Percentiles rank a stretch among this genome's conserved stretches.
Conservation (phyloP, 73 alveolate species). For the Paramecium caudatum region DNA sequence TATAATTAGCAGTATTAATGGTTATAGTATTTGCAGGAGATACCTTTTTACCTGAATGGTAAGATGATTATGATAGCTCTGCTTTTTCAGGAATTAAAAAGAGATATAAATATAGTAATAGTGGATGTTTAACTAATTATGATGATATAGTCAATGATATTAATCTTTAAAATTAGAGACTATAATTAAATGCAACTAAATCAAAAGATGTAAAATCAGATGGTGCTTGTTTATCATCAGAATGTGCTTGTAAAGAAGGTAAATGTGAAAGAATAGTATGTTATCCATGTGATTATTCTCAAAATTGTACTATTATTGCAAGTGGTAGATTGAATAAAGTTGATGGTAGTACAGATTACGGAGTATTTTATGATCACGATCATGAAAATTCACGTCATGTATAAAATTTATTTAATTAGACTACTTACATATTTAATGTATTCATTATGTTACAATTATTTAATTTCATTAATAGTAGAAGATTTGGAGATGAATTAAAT, state of each 20-base stretch:
- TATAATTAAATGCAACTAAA: background rate
- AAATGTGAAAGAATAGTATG: conserved; percentile 7
- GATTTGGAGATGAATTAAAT: conserved; percentile 87
- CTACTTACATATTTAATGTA: conserved; percentile 91
- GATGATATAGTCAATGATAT: background rate
- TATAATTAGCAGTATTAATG: conserved; percentile 79
- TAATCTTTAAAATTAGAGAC: no score
- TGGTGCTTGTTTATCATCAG: conserved; percentile 20
- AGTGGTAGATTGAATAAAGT: conserved; percentile 72
- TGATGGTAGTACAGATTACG: conserved; percentile 69
- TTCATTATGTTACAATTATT: conserved; percentile 90
- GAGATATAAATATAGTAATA: conserved; percentile 54
- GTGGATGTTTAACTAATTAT: background rate
- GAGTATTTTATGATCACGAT: conserved; percentile 69
- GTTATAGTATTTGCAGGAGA: conserved; percentile 87
- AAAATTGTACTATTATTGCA: conserved; percentile 56
- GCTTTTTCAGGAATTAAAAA: conserved; percentile 16
- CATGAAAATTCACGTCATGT: conserved; percentile 89
- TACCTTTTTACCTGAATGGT: conserved; percentile 83
- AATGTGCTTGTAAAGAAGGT: background rate
- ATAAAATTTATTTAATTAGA: background rate
- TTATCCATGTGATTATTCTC: conserved; percentile 9
- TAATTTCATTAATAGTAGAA: conserved; percentile 90
- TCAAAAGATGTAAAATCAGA: background rate
- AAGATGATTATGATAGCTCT: conserved; percentile 67